A percentile compares a stretch with the other conserved stretches of the same genome.
Evolutionary conservation across 306 rosid species (phyloP).

Genomic region (Glycine latifolia): DNA sequence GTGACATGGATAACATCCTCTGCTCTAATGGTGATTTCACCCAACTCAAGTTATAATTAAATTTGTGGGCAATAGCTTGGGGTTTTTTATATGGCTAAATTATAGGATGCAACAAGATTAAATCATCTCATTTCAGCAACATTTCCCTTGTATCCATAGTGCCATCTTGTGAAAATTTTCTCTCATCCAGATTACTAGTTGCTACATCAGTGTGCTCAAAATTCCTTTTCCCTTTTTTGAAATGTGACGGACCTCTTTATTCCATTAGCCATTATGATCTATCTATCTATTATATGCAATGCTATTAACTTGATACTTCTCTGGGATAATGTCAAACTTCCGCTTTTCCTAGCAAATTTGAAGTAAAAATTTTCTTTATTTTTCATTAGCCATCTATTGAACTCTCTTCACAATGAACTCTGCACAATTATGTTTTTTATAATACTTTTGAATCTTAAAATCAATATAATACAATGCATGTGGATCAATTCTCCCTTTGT

Average conservation of each 20-base stretch:
- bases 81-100: conserved; percentile 22
- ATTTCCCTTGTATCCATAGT: conserved; percentile 7
- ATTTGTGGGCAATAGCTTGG: conserved; percentile 22
- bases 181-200: conserved; percentile 20
- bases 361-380: not conserved
- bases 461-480: not conserved
- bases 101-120: conserved; percentile 9
- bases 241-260: not conserved
- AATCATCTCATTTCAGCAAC: conserved; percentile 10
- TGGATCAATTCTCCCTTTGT: conserved; percentile 17
- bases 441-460: not conserved
- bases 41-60: conserved; percentile 15
- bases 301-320: not conserved
- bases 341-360: conserved; percentile 13
- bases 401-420: conserved; percentile 1
- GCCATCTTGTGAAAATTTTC: conserved; percentile 22
- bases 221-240: not conserved
- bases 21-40: conserved; percentile 5
- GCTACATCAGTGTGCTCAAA: conserved; percentile 15
- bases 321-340: not conserved
- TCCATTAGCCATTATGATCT: not conserved
- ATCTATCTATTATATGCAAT: conserved; percentile 11
- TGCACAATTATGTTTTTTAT: conserved; percentile 1
- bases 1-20: conserved; percentile 17
- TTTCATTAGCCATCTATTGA: not conserved